Conservation (phyloP, 176 grass and related monocot species). For the Olyra latifolia region DNA sequence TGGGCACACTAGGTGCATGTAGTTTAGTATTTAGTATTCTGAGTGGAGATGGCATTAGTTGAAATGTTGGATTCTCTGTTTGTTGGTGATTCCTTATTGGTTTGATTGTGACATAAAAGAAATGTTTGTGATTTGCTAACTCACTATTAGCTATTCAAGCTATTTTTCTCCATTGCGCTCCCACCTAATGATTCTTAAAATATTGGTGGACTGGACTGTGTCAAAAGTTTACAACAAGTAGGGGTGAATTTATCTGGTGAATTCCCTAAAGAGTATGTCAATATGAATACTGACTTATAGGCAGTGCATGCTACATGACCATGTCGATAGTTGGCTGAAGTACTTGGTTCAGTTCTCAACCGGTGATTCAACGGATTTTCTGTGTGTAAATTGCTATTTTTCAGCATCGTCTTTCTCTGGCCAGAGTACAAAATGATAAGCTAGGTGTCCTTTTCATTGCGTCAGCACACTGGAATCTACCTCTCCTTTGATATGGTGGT, state of each 20-base stretch:
- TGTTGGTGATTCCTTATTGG: constrained; percentile 35
- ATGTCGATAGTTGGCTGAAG: background rate
- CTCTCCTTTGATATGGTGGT: background rate
- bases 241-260: background rate
- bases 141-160: background rate
- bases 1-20: background rate
- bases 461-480: constrained; percentile 7
- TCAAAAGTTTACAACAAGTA: background rate
- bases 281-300: constrained; percentile 8
- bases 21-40: background rate
- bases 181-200: background rate
- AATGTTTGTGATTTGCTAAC: background rate
- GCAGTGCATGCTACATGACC: constrained; percentile 4
- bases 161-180: background rate
- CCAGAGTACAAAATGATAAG: constrained; percentile 7
- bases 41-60: constrained; percentile 12
- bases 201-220: background rate
- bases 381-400: background rate
- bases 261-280: background rate
- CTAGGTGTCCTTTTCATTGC: constrained; percentile 37
- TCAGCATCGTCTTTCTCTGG: background rate
- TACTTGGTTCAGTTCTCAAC: background rate
- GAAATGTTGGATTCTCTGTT: constrained; percentile 23
- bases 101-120: constrained; percentile 45
- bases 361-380: background rate